phyloP scores from a whole-genome alignment of 2,329 filamentous ascomycete species.

The Colletotrichum truncatum region DNA sequence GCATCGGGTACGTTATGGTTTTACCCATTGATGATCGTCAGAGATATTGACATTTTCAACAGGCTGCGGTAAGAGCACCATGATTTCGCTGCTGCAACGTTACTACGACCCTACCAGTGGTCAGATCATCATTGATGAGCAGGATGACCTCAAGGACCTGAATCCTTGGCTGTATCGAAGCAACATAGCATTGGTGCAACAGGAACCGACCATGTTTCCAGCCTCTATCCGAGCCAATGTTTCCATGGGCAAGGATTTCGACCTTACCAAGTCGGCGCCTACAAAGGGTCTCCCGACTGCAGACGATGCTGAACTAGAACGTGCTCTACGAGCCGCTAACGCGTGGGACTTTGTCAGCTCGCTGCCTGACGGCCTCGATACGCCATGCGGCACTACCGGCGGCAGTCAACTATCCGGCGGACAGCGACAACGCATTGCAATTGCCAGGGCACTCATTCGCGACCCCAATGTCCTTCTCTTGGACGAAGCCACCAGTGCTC shows the following conservation, averaged over 20 bases:
- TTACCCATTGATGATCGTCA: too few species aligned
- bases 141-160: conserved; percentile 48
- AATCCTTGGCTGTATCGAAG: conserved; percentile 60
- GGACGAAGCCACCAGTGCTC: conserved; percentile 74
- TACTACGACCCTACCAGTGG: conserved; percentile 56
- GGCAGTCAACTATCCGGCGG: conserved; percentile 77
- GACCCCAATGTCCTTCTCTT: conserved; percentile 73
- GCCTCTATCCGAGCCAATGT: conserved; percentile 58
- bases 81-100: conserved; percentile 60
- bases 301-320: conserved; percentile 47
- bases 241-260: conserved; percentile 42
- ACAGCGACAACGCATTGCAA: conserved; percentile 77
- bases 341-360: conserved; percentile 55
- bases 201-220: conserved; percentile 63
- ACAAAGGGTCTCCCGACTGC: too few species aligned
- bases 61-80: conserved; percentile 71
- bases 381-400: conserved; percentile 70
- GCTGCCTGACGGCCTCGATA: conserved; percentile 61
- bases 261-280: conserved; percentile 11
- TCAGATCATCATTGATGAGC: conserved; percentile 52
- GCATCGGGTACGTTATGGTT: too few species aligned
- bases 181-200: conserved; percentile 64
- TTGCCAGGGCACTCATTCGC: conserved; percentile 76
- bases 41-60: too few species aligned
- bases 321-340: conserved; percentile 57